Base-by-base conservation (phyloP, 192 early-diverging fungal species). In the Thoreauomyces humboldtii region DNA sequence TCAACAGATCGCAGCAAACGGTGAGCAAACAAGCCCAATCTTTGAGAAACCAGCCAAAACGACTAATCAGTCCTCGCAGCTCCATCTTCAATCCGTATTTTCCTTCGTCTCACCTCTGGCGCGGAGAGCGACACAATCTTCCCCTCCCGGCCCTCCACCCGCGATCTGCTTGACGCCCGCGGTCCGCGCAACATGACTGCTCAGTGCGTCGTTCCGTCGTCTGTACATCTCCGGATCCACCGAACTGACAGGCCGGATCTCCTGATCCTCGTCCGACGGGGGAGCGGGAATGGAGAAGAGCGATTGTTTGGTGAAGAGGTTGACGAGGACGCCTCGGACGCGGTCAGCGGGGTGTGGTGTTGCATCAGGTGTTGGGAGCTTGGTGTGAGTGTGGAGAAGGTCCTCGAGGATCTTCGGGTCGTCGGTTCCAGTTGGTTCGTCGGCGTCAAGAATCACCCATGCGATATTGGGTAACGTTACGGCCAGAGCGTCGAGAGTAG, bases 401-500 rank as follows among this genome's bases (percentile, higher is more conserved):
- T 44, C 44, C 33, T 61, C 59, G 12, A 63, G 47, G 15, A 48
- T 33, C 19, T 33, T 12, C 7, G 61, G 15, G n/a, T 32, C 33
- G 28, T 14, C 29, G 21, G 15, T n/a, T 0, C 25, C 45, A 7
- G 44, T 22, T 5, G 55, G 31, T 15, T 57, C 34, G 55, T 61
- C 59, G 15, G 59, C 41, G 33, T 61, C 44, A 0, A 61, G 42
- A 25, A 61, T 21, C 22, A 61, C n/a, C 59, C 59, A 61, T 12
- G 4, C 5, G 11, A 61, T 6, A 21, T 45, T 43, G 19, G 59
- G 59, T 4, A 61, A 27, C 17, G 37, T 43, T 17, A 21, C 24
- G 7, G 42, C 14, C 2, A 61, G 44, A 14, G 42, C 41, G 19
- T 61, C 59, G n/a, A 61, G 19, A 32, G 37, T 12, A 6, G 59